Evolutionary conservation across 352 stramenopile genomes (phyloP).

Genomic region (Phytophthora brassicae): DNA sequence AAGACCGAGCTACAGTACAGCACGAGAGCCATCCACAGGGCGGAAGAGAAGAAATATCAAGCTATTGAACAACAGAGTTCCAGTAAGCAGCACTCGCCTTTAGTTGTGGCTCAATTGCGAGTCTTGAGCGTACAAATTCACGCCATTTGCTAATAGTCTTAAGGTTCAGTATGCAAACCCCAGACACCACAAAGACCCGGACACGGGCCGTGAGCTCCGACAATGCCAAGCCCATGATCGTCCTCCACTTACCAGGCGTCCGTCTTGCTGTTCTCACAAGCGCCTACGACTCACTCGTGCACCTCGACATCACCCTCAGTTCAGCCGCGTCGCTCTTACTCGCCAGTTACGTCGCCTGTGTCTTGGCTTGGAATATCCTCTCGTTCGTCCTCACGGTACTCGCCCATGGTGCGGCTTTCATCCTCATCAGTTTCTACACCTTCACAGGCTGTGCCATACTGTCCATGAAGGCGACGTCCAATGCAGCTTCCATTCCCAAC

Average conservation of each 20-base stretch:
- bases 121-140: slow-evolving; percentile 15
- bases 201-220: slow-evolving; percentile 24
- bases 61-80: slow-evolving; percentile 12
- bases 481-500: slow-evolving; percentile 6
- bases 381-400: slow-evolving; percentile 26
- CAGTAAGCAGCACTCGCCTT: background rate
- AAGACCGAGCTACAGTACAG: slow-evolving; percentile 16
- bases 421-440: slow-evolving; percentile 55
- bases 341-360: slow-evolving; percentile 30
- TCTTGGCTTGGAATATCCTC: slow-evolving; percentile 32
- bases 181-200: slow-evolving; percentile 24
- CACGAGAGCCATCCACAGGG: slow-evolving; percentile 21
- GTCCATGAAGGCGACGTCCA: slow-evolving; percentile 24
- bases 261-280: slow-evolving; percentile 42
- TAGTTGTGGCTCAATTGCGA: slow-evolving; percentile 21
- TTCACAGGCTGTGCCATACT: slow-evolving; percentile 48
- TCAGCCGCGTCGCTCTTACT: slow-evolving; percentile 34
- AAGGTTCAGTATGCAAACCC: slow-evolving; percentile 16
- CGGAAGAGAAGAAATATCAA: slow-evolving; percentile 17
- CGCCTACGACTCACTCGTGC: slow-evolving; percentile 31
- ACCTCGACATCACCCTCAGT: slow-evolving; percentile 28
- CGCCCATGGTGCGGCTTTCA: slow-evolving; percentile 36
- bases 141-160: slow-evolving; percentile 23
- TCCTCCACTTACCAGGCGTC: slow-evolving; percentile 68
- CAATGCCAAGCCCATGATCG: slow-evolving; percentile 41